These are phyloP conservation scores for Basipetospora chlamydospora DNA, from an alignment of 2,329 filamentous ascomycete species.

Conservation along the genomic window DNA sequence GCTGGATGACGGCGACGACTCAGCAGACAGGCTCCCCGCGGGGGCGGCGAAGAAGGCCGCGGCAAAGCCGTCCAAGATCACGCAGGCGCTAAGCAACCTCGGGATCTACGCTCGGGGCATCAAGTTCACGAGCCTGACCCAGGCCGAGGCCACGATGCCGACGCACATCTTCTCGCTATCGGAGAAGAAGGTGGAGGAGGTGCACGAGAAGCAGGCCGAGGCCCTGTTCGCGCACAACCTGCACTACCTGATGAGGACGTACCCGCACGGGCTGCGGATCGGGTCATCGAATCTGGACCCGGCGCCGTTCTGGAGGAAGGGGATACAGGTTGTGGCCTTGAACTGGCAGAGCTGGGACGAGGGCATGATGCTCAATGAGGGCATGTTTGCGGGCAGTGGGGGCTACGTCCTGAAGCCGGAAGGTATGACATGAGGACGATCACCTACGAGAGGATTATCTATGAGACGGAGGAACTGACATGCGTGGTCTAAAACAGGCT, in stretches of 20 bases:
- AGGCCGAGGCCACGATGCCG: constrained; percentile 53
- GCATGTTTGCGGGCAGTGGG: constrained; percentile 72
- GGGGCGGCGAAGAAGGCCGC: constrained; percentile 22
- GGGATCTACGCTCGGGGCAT: constrained; percentile 76
- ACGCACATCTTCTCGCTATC: constrained; percentile 56
- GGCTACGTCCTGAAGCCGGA: constrained; percentile 79
- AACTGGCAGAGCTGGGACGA: constrained; percentile 91
- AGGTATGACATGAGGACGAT: too few species aligned
- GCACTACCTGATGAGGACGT: constrained; percentile 71
- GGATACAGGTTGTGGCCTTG: constrained; percentile 79
- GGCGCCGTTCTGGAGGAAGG: constrained; percentile 70
- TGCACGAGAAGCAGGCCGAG: constrained; percentile 32
- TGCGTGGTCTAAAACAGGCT: constrained; percentile 15
- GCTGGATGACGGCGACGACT: constrained; percentile 20
- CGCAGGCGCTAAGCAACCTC: constrained; percentile 57
- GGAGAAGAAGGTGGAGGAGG: constrained; percentile 48
- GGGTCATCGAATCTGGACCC: constrained; percentile 80
- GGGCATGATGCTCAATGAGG: constrained; percentile 92
- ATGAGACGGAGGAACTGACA: too few species aligned
- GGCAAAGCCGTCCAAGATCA: constrained; percentile 46
- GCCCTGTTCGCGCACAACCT: constrained; percentile 69
- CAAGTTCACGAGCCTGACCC: constrained; percentile 64
- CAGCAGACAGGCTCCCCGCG: constrained; percentile 15
- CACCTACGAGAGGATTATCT: too few species aligned
- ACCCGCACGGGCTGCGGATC: constrained; percentile 70